phyloP scores from a whole-genome alignment of 768 basidiomycete species.

The Xanthoconium purpureum region DNA sequence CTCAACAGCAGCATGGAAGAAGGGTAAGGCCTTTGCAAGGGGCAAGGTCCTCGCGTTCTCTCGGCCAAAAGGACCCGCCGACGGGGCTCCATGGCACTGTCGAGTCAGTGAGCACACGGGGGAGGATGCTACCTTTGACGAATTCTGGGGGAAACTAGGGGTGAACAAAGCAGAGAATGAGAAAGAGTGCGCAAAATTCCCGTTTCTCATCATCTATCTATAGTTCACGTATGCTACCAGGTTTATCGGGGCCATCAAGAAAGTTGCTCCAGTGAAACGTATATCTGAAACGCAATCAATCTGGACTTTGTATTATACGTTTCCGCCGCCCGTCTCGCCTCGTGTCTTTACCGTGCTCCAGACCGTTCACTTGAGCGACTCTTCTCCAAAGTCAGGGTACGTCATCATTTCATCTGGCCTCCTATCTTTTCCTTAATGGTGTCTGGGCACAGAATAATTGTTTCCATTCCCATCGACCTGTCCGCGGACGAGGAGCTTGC shows the following conservation, averaged over 20 bases:
- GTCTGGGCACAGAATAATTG: slow-evolving; percentile 28
- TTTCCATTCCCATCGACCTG: slow-evolving; percentile 71
- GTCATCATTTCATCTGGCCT: slow-evolving; percentile 15
- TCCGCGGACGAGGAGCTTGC: slow-evolving; percentile 54
- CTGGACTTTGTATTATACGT: slow-evolving; percentile 73
- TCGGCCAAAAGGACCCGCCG: slow-evolving; percentile 49
- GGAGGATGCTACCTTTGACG: slow-evolving; percentile 69
- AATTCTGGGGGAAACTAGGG: slow-evolving; percentile 68
- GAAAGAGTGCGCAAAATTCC: slow-evolving; percentile 44
- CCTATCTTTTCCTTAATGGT: neutral
- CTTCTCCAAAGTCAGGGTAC: slow-evolving; percentile 58
- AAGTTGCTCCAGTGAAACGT: slow-evolving; percentile 58
- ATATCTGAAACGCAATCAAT: slow-evolving; percentile 62
- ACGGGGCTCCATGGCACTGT: slow-evolving; percentile 65
- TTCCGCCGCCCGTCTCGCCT: slow-evolving; percentile 66
- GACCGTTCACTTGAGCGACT: slow-evolving; percentile 50
- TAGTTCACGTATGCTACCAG: slow-evolving; percentile 34
- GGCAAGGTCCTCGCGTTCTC: slow-evolving; percentile 53
- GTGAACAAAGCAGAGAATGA: slow-evolving; percentile 66
- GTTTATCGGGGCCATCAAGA: slow-evolving; percentile 63
- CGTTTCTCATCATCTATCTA: no score
- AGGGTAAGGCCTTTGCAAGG: slow-evolving; percentile 59
- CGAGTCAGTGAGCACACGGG: slow-evolving; percentile 62
- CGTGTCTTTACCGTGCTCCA: slow-evolving; percentile 76
- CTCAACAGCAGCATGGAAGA: slow-evolving; percentile 59